phyloP scores from a whole-genome alignment of 2,329 filamentous ascomycete genomes.

The Pseudocercospora crystallina region DNA sequence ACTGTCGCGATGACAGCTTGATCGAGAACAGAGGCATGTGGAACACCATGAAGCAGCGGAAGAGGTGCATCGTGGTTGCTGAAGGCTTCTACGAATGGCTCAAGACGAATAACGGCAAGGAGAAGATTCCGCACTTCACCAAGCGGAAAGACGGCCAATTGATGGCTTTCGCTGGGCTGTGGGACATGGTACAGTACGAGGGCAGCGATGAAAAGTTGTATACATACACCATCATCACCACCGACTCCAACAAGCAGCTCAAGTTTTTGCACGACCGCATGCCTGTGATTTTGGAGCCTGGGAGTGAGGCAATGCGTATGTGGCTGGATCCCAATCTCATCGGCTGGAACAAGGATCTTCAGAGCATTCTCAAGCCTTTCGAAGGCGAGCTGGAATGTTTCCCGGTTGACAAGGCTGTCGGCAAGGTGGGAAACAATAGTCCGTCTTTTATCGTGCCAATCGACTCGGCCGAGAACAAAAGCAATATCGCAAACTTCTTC shows the following conservation, averaged over 20 bases:
- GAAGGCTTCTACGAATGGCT: conserved; percentile 98
- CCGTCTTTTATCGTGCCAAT: conserved; percentile 79
- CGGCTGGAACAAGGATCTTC: conserved; percentile 77
- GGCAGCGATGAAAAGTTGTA: conserved; percentile 70
- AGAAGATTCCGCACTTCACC: conserved; percentile 81
- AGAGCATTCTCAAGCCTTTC: conserved; percentile 76
- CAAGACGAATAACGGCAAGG: conserved; percentile 71
- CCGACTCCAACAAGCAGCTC: conserved; percentile 77
- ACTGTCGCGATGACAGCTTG: conserved; percentile 88
- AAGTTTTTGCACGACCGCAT: conserved; percentile 90
- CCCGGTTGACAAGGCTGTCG: conserved; percentile 82
- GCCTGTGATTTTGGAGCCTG: conserved; percentile 85
- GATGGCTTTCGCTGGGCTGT: conserved; percentile 88
- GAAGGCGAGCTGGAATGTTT: conserved; percentile 79
- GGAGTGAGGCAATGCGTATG: conserved; percentile 64
- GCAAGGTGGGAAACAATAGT: conserved; percentile 91
- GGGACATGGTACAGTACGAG: conserved; percentile 83
- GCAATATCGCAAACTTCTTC: conserved; percentile 94
- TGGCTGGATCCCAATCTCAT: conserved; percentile 76
- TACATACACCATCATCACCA: conserved; percentile 94
- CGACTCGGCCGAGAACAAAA: conserved; percentile 83
- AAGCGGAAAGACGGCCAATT: conserved; percentile 78
- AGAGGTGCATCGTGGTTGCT: conserved; percentile 82
- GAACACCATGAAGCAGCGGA: conserved; percentile 84
- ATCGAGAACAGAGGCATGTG: conserved; percentile 78